Conservation (phyloP, 352 stramenopile genomes). For the Phytophthora idaei region DNA sequence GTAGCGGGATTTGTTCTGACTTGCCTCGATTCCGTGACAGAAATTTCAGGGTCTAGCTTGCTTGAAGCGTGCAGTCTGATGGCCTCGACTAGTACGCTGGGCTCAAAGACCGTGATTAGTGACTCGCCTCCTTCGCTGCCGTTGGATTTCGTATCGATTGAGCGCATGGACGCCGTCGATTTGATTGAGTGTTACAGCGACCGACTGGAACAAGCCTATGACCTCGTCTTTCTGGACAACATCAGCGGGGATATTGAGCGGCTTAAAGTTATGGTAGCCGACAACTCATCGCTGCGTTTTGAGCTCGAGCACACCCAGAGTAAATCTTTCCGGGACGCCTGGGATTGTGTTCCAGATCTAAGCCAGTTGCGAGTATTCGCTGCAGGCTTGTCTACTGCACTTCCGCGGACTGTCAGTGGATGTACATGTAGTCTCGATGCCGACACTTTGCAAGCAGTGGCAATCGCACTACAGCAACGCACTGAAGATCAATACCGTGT, state of each 20-base stretch:
- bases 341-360: conserved; percentile 7
- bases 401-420: neutral
- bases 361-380: conserved; percentile 2
- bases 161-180: conserved; percentile 9
- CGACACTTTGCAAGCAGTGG: neutral
- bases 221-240: conserved; percentile 5
- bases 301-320: neutral
- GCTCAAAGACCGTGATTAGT: conserved; percentile 2
- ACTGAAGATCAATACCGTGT: conserved; percentile 11
- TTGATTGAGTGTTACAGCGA: conserved; percentile 9
- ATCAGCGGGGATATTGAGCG: conserved; percentile 11
- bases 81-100: neutral
- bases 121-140: conserved; percentile 7
- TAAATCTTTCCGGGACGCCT: conserved; percentile 8
- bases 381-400: conserved; percentile 2
- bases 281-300: conserved; percentile 1
- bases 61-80: neutral
- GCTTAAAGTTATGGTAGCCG: neutral
- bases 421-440: neutral
- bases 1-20: conserved; percentile 8
- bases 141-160: conserved; percentile 8
- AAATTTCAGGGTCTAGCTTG: neutral
- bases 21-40: neutral
- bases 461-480: conserved; percentile 3
- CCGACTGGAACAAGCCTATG: conserved; percentile 9